phyloP scores from a whole-genome alignment of 208 protist genomes.

The Porcisia hertigi region DNA sequence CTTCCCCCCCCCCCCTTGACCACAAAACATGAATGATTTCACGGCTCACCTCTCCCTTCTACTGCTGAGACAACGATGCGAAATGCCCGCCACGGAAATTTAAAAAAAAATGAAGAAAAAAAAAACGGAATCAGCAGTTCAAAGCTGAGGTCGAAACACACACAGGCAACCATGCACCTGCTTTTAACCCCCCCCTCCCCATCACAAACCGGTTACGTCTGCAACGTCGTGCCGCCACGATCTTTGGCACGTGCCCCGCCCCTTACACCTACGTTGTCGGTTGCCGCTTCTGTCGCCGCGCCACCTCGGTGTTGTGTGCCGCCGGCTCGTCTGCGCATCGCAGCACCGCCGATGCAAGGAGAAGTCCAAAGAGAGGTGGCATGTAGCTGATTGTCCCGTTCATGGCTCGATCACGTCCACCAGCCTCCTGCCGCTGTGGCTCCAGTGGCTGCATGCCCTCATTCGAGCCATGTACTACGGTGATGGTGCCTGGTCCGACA shows the following conservation, averaged over 20 bases:
- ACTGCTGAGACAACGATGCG: no score
- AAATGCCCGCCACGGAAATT: not conserved
- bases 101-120: not conserved
- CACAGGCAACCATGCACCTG: not conserved
- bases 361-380: slow-evolving; percentile 83
- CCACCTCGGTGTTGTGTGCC: slow-evolving; percentile 46
- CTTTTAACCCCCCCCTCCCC: not conserved
- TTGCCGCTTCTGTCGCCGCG: slow-evolving; percentile 30
- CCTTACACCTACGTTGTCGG: not conserved
- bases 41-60: no score
- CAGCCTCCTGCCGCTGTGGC: slow-evolving; percentile 78
- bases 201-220: not conserved
- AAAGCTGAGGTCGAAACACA: not conserved
- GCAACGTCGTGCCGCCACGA: not conserved
- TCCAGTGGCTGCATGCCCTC: slow-evolving; percentile 55
- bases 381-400: slow-evolving; percentile 93
- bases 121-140: not conserved
- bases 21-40: no score
- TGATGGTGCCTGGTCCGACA: slow-evolving; percentile 56
- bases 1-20: not conserved
- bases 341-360: slow-evolving; percentile 76
- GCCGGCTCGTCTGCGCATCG: slow-evolving; percentile 62
- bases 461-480: slow-evolving; percentile 73
- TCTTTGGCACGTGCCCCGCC: not conserved
- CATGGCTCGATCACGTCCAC: slow-evolving; percentile 73